Conservation (phyloP, 2,329 filamentous ascomycete species). For the Graphilbum sp. region DNA sequence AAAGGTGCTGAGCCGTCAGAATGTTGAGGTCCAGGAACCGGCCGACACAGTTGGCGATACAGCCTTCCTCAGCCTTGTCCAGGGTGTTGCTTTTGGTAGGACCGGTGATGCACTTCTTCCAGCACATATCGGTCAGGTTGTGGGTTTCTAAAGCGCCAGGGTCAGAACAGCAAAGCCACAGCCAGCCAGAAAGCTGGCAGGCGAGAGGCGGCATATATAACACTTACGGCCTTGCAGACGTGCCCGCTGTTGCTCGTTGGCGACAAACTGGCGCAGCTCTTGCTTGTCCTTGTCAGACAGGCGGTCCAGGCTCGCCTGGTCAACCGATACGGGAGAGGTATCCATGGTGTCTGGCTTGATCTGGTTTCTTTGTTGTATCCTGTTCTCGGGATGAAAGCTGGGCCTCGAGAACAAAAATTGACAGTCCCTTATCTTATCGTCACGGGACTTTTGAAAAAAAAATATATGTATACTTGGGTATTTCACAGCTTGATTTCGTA, state of each 20-base stretch:
- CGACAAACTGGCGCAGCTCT: conserved; percentile 74
- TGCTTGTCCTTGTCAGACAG: conserved; percentile 70
- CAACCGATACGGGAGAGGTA: conserved; percentile 15
- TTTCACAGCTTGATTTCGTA: neutral
- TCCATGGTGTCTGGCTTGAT: no score
- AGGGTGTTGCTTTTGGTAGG: conserved; percentile 56
- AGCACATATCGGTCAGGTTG: conserved; percentile 59
- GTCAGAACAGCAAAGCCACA: no score
- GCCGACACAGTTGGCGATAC: conserved; percentile 84
- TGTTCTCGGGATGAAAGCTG: no score
- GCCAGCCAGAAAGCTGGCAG: no score
- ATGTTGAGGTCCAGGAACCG: conserved; percentile 82
- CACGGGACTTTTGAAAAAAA: conserved; percentile 1
- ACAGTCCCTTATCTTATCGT: conserved; percentile 8
- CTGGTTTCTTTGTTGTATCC: no score
- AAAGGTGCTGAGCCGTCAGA: conserved; percentile 70
- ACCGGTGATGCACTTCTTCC: conserved; percentile 79
- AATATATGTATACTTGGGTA: neutral
- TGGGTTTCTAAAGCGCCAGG: conserved; percentile 29
- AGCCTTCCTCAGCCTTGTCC: conserved; percentile 63
- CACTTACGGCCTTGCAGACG: conserved; percentile 43
- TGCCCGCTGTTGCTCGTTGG: conserved; percentile 75
- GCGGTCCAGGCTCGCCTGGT: conserved; percentile 49
- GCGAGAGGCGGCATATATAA: conserved; percentile 8
- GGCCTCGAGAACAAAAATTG: conserved; percentile 6